A percentile compares a stretch with the other conserved stretches of the same genome.
Conservation (phyloP, 192 early-diverging fungal species). For the Entomortierella parvispora region DNA sequence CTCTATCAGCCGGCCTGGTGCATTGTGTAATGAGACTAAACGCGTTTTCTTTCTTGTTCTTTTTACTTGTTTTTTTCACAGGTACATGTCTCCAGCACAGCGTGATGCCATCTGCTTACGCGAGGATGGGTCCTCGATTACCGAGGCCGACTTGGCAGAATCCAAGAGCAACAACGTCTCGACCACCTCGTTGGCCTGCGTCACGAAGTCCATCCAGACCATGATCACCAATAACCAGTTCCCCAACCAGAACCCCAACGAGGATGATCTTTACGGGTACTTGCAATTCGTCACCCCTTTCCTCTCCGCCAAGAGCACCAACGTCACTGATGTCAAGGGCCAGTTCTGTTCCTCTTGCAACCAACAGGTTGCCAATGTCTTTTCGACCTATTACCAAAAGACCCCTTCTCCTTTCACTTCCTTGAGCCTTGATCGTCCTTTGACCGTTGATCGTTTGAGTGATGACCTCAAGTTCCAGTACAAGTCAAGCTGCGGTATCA, state of each 20-base stretch:
- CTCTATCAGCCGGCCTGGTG: no score
- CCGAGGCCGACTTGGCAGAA: no score
- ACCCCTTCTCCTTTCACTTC: constrained; percentile 20
- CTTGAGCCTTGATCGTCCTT: constrained; percentile 28
- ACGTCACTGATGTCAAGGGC: constrained; percentile 1
- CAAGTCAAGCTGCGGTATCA: constrained; percentile 13
- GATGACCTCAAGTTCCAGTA: constrained; percentile 20
- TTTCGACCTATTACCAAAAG: constrained; percentile 44
- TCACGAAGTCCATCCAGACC: constrained; percentile 30
- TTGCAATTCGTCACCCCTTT: constrained; percentile 45
- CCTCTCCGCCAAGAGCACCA: background rate
- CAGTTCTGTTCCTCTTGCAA: constrained; percentile 38
- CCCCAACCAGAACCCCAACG: constrained; percentile 21
- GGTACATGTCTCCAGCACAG: constrained; percentile 45
- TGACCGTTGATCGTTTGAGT: background rate
- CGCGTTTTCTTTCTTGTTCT: background rate
- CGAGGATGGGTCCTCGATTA: background rate
- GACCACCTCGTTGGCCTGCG: constrained; percentile 20
- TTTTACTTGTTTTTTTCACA: constrained; percentile 4
- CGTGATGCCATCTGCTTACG: constrained; percentile 33
- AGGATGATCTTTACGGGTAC: constrained; percentile 43
- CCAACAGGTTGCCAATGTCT: constrained; percentile 46
- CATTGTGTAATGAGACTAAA: background rate
- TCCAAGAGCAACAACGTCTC: background rate
- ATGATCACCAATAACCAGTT: constrained; percentile 39